These are phyloP conservation scores for Paxillus involutus DNA, from an alignment of 768 basidiomycete genomes.

Conservation along the genomic window DNA sequence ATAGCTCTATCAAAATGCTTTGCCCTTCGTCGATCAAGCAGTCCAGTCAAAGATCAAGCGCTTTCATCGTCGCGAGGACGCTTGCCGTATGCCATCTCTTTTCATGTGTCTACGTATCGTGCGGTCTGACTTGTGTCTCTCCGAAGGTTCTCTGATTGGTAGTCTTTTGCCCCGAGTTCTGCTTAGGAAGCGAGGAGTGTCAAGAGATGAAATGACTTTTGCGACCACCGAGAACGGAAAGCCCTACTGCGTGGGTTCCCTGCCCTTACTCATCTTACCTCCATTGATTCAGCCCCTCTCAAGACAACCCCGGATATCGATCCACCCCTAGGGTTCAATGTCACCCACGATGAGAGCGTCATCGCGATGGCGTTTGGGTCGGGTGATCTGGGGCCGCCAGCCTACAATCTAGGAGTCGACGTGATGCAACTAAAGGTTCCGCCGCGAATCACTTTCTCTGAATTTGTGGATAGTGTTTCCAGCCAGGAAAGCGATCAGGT, in stretches of 20 bases:
- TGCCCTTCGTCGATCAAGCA: constrained; percentile 56
- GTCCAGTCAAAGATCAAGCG: constrained; percentile 57
- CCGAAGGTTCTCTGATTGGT: constrained; percentile 72
- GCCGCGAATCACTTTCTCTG: constrained; percentile 49
- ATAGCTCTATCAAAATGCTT: constrained; percentile 64
- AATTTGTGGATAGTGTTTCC: constrained; percentile 62
- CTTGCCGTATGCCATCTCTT: constrained; percentile 55
- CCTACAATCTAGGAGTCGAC: constrained; percentile 66
- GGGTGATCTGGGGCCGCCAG: constrained; percentile 54
- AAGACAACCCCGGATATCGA: constrained; percentile 46
- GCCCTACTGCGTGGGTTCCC: constrained; percentile 65
- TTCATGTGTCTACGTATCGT: not conserved
- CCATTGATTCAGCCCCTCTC: not conserved
- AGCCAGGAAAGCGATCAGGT: constrained; percentile 52
- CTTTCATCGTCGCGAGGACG: constrained; percentile 73
- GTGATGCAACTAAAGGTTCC: constrained; percentile 78
- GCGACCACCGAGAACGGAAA: constrained; percentile 63
- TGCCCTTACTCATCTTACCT: constrained; percentile 3
- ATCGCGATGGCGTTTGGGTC: constrained; percentile 62
- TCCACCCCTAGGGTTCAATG: constrained; percentile 73
- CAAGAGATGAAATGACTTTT: constrained; percentile 49
- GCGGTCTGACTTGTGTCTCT: not conserved
- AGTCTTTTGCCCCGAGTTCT: constrained; percentile 69
- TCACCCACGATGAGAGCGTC: constrained; percentile 77
- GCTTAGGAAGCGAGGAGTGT: constrained; percentile 56